phyloP scores from a whole-genome alignment of 768 basidiomycete genomes.

The Agaricus blazei region DNA sequence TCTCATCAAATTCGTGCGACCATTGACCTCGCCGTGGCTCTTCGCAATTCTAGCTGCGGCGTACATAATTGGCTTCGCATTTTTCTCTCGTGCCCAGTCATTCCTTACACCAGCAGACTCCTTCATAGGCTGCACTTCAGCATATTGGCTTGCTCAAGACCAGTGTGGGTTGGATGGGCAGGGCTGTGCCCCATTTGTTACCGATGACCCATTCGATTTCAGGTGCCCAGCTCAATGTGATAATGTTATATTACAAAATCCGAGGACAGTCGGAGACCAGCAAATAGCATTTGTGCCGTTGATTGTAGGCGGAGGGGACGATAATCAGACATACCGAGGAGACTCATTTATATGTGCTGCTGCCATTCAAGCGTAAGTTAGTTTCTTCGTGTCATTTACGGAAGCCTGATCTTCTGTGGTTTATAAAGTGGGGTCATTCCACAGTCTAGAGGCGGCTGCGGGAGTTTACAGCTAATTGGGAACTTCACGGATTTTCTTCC shows the following conservation, averaged over 20 bases:
- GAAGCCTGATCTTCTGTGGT: neutral
- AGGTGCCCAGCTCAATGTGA: constrained; percentile 76
- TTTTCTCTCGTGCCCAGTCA: constrained; percentile 68
- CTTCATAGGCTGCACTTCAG: constrained; percentile 62
- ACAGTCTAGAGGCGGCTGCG: constrained; percentile 72
- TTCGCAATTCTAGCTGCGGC: constrained; percentile 48
- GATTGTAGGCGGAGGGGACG: constrained; percentile 83
- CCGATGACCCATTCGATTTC: constrained; percentile 56
- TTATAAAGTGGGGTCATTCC: constrained; percentile 55
- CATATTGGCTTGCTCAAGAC: constrained; percentile 66
- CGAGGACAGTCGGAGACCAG: constrained; percentile 64
- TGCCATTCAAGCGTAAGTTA: constrained; percentile 70
- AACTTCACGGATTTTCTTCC: constrained; percentile 70
- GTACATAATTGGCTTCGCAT: constrained; percentile 70
- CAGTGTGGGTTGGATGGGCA: constrained; percentile 71
- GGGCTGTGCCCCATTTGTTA: constrained; percentile 58
- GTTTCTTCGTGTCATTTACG: constrained; percentile 10
- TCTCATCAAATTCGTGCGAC: constrained; percentile 45
- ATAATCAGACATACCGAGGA: constrained; percentile 66
- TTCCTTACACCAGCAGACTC: constrained; percentile 62
- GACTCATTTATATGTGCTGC: constrained; percentile 85
- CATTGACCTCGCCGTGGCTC: constrained; percentile 47
- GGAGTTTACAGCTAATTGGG: constrained; percentile 59
- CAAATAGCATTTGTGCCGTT: constrained; percentile 66
- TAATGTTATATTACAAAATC: constrained; percentile 62